Evolutionary conservation across 2,329 filamentous ascomycete species (phyloP).

Genomic region (Penicillium brasilianum): DNA sequence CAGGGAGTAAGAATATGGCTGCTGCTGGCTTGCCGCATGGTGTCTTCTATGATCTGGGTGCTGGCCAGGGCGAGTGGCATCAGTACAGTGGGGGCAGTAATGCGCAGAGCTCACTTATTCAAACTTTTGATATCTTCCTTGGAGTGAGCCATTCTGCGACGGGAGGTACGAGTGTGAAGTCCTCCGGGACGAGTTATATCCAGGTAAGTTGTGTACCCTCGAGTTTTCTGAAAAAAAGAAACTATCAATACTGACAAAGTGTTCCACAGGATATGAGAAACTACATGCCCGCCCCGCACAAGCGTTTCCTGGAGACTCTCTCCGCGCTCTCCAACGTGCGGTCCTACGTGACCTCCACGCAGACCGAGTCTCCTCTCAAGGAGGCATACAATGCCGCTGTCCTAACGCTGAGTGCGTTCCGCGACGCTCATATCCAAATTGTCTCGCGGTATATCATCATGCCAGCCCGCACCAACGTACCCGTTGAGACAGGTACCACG

Average conservation of each 20-base stretch:
- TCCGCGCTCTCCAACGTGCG: conserved; percentile 53
- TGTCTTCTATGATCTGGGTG: conserved; percentile 58
- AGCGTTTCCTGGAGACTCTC: conserved; percentile 56
- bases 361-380: conserved; percentile 42
- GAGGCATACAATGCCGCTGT: conserved; percentile 55
- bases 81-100: conserved; percentile 61
- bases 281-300: conserved; percentile 61
- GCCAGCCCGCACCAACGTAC: conserved; percentile 39
- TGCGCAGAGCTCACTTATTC: conserved; percentile 60
- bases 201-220: conserved; percentile 25
- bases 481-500: conserved; percentile 10
- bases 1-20: conserved; percentile 61
- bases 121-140: conserved; percentile 60
- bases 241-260: conserved; percentile 11
- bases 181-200: conserved; percentile 35
- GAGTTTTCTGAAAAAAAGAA: conserved; percentile 16
- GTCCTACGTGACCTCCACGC: conserved; percentile 46
- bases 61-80: conserved; percentile 55
- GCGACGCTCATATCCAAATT: conserved; percentile 59
- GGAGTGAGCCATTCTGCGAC: conserved; percentile 55
- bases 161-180: conserved; percentile 36
- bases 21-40: conserved; percentile 56
- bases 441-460: conserved; percentile 60
- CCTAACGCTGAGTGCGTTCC: conserved; percentile 52
- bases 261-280: conserved; percentile 54